Evolutionary conservation across 768 basidiomycete species (phyloP).

Genomic region (Kwoniella sp.): DNA sequence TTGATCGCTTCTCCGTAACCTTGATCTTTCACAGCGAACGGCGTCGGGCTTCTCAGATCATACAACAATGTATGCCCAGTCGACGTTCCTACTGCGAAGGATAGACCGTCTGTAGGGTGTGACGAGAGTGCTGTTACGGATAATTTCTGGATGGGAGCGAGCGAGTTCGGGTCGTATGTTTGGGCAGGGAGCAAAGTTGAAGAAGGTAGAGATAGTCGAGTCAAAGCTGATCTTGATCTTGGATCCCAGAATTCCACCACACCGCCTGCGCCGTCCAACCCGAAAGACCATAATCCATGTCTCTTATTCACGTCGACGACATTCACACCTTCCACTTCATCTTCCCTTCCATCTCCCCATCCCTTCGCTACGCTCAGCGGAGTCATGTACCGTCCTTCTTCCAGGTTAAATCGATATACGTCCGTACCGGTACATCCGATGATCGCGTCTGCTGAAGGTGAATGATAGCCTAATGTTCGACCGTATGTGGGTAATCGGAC

Average conservation of each 20-base stretch:
- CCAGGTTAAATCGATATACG: constrained; percentile 89
- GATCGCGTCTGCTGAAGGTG: constrained; percentile 87
- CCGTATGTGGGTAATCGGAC: constrained; percentile 94
- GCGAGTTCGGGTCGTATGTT: constrained; percentile 26
- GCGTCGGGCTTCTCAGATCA: constrained; percentile 80
- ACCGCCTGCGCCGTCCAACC: constrained; percentile 72
- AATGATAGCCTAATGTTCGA: constrained; percentile 87
- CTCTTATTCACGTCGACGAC: constrained; percentile 87
- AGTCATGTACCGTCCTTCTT: constrained; percentile 88
- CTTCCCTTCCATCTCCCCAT: constrained; percentile 28
- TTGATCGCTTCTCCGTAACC: constrained; percentile 91
- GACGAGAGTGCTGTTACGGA: constrained; percentile 84
- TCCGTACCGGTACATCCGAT: constrained; percentile 81
- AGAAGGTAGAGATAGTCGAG: constrained; percentile 47
- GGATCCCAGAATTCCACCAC: constrained; percentile 96
- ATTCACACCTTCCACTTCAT: constrained; percentile 78
- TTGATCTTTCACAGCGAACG: constrained; percentile 91
- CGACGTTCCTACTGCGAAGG: constrained; percentile 90
- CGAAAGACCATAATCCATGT: constrained; percentile 86
- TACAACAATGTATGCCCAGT: constrained; percentile 93
- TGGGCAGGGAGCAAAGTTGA: constrained; percentile 44
- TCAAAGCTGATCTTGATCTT: constrained; percentile 68
- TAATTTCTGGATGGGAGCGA: constrained; percentile 53
- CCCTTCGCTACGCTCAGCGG: constrained; percentile 62
- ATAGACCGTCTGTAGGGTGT: constrained; percentile 77